These are phyloP conservation scores for Planoprotostelium fungivorum DNA, from an alignment of 78 protist genomes.

Conservation along the genomic window DNA sequence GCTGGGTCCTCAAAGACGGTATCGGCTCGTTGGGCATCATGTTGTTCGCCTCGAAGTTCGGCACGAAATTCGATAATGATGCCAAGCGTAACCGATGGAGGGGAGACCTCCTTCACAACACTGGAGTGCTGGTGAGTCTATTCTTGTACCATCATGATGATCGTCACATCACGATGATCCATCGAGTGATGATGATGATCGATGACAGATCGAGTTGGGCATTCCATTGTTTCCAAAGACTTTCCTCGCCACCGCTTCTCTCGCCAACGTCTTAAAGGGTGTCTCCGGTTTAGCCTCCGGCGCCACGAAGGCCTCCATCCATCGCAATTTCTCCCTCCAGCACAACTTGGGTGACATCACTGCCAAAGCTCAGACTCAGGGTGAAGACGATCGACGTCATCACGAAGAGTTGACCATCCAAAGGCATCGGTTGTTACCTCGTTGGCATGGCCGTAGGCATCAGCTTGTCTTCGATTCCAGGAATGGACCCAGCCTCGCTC, in stretches of 20 bases:
- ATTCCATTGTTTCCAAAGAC: conserved; percentile 41
- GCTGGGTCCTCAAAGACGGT: conserved; percentile 40
- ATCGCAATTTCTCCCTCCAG: conserved; percentile 31
- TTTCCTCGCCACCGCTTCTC: conserved; percentile 39
- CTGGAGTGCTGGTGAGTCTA: conserved; percentile 49
- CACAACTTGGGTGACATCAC: conserved; percentile 61
- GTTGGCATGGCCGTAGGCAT: background rate
- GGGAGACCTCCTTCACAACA: conserved; percentile 49
- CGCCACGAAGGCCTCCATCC: conserved; percentile 41
- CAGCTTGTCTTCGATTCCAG: background rate
- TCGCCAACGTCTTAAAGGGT: conserved; percentile 53
- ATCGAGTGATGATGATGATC: too few relatives aligned
- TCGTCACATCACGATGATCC: too few relatives aligned
- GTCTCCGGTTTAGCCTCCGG: conserved; percentile 50
- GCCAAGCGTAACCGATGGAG: conserved; percentile 37
- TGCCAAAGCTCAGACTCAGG: conserved; percentile 56
- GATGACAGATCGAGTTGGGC: conserved; percentile 32
- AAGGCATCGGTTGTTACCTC: background rate
- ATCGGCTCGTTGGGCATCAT: conserved; percentile 43
- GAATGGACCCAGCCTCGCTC: background rate
- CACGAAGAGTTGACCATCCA: background rate
- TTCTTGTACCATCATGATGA: too few relatives aligned
- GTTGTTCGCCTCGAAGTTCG: conserved; percentile 37
- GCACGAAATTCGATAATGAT: conserved; percentile 45
- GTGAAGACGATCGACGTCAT: background rate